phyloP scores from a whole-genome alignment of 768 basidiomycete genomes.

The Holtermanniella nyarrowii region DNA sequence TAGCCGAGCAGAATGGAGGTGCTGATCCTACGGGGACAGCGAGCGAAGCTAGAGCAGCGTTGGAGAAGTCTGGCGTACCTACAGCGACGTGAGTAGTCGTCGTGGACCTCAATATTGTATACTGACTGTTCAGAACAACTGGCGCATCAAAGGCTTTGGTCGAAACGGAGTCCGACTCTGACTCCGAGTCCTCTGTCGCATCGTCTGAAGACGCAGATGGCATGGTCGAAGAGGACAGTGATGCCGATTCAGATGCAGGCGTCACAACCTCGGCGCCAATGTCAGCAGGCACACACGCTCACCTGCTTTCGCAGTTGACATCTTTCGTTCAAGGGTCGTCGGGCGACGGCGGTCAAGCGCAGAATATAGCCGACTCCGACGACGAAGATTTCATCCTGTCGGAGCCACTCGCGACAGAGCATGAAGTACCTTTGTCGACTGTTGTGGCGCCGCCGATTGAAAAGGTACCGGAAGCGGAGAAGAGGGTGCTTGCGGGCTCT shows the following conservation, averaged over 20 bases:
- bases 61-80: background rate
- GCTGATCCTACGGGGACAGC: background rate
- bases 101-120: too few relatives aligned
- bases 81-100: background rate
- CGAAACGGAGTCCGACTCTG: slow-evolving; percentile 1
- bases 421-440: slow-evolving; percentile 30
- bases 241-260: slow-evolving; percentile 2
- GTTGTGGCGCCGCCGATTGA: slow-evolving; percentile 26
- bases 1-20: slow-evolving; percentile 14
- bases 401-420: slow-evolving; percentile 23
- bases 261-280: slow-evolving; percentile 3
- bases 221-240: slow-evolving; percentile 4
- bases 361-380: slow-evolving; percentile 6
- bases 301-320: slow-evolving; percentile 11
- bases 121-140: too few relatives aligned
- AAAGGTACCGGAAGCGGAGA: slow-evolving; percentile 23
- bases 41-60: background rate
- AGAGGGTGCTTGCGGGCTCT: slow-evolving; percentile 31
- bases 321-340: slow-evolving; percentile 2
- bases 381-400: slow-evolving; percentile 13
- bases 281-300: too few relatives aligned
- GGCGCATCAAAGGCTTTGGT: too few relatives aligned
- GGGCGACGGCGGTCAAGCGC: background rate
- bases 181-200: background rate
- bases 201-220: slow-evolving; percentile 5